These are phyloP conservation scores for Bacidia gigantensis DNA, from an alignment of 495 filamentous ascomycete species.

Conservation along the genomic window DNA sequence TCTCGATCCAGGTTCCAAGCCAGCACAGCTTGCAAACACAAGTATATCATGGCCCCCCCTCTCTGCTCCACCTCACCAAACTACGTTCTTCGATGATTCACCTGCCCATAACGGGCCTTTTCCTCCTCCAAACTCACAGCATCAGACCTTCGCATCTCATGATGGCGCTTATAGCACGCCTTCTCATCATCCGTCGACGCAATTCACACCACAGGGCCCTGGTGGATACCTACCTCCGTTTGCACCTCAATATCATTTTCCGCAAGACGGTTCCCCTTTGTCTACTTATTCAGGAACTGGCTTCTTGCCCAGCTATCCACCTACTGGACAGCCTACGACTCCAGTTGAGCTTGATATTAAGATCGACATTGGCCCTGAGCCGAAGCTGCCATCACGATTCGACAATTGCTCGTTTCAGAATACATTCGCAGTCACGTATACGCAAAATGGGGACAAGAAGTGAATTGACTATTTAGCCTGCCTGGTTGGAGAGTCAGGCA, in stretches of 20 bases:
- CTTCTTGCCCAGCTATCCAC: neutral
- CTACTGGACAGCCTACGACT: neutral
- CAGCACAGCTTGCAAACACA: constrained; percentile 2
- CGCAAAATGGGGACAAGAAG: neutral
- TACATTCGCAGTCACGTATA: neutral
- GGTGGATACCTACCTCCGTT: constrained; percentile 3
- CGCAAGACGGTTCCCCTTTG: neutral
- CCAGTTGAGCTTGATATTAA: constrained; percentile 4
- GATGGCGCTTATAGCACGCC: neutral
- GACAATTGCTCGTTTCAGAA: constrained; percentile 4
- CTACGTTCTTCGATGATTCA: constrained; percentile 16
- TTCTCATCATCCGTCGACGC: neutral
- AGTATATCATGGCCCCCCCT: constrained; percentile 14
- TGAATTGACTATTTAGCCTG: no score
- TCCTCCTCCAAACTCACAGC: constrained; percentile 5
- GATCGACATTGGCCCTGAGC: constrained; percentile 3
- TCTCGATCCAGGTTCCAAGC: neutral
- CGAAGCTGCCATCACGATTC: constrained; percentile 1
- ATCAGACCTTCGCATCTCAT: constrained; percentile 3
- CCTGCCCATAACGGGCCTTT: constrained; percentile 11
- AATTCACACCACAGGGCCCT: constrained; percentile 1
- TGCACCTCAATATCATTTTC: constrained; percentile 1
- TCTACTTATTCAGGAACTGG: neutral
- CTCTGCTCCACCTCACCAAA: constrained; percentile 18
- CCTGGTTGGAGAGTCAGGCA: no score